Evolutionary conservation across 768 basidiomycete species (phyloP).

Genomic region (Daedaleopsis nitida): DNA sequence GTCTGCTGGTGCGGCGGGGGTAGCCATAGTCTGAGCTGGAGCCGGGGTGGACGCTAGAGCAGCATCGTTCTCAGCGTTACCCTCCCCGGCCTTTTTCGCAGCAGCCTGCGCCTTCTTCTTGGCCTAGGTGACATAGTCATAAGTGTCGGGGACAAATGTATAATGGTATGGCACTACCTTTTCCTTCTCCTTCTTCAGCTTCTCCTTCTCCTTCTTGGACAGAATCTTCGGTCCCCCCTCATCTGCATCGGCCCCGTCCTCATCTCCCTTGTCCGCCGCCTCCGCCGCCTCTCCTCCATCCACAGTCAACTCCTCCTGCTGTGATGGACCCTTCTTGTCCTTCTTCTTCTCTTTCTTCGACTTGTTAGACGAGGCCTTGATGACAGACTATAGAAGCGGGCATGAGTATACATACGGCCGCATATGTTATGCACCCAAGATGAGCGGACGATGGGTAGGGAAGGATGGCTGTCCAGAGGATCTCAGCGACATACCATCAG

Average conservation of each 20-base stretch:
- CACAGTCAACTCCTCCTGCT: slow-evolving; percentile 23
- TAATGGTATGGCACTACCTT: slow-evolving; percentile 54
- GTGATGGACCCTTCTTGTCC: slow-evolving; percentile 42
- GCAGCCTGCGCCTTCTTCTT: slow-evolving; percentile 95
- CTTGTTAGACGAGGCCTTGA: slow-evolving; percentile 57
- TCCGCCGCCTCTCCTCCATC: slow-evolving; percentile 41
- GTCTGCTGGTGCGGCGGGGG: slow-evolving; percentile 43
- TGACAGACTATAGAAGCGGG: slow-evolving; percentile 48
- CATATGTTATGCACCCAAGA: not conserved
- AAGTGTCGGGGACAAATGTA: not conserved
- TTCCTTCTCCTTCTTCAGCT: slow-evolving; percentile 95
- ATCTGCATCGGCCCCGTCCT: slow-evolving; percentile 43
- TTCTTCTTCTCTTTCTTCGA: slow-evolving; percentile 42
- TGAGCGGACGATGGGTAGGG: not conserved
- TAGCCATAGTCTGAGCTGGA: slow-evolving; percentile 26
- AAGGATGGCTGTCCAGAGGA: not conserved
- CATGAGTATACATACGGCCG: not conserved
- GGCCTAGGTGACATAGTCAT: slow-evolving; percentile 49
- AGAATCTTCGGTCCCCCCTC: slow-evolving; percentile 67
- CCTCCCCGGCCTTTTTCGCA: slow-evolving; percentile 63
- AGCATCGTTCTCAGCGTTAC: slow-evolving; percentile 27
- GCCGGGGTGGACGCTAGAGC: slow-evolving; percentile 33
- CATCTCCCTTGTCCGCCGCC: slow-evolving; percentile 26
- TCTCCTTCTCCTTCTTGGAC: slow-evolving; percentile 96
- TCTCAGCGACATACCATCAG: slow-evolving; percentile 30